Base-by-base conservation (phyloP, 164 flowering plant species). In the Paratinospora sagittata region DNA sequence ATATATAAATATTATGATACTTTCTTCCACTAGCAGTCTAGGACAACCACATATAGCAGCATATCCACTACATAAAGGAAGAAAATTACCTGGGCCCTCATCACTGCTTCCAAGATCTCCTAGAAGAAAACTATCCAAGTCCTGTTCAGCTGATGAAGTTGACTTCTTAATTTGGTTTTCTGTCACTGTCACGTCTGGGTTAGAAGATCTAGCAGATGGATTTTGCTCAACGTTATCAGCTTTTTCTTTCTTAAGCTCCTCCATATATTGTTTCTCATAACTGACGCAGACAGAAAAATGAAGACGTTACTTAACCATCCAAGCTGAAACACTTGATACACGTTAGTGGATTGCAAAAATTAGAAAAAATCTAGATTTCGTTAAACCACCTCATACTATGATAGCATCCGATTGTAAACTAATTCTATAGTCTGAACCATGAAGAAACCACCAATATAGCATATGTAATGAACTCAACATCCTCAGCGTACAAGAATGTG, bases 61-160 rank as follows among this genome's bases (percentile, higher is more conserved):
- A 5, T 7, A 13, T 3, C 58, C n/a, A 52, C 58, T 16, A 14
- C n/a, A 52, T 16, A 49, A 52, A 52, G 58, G 16, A 52, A 6
- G 58, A 10, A 52, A 52, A 91, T 96, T 82, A 89, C 99, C 97
- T 84, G 83, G 84, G 19, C 86, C 94, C 47, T 85, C 98, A 70
- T 95, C 99, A 80, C 91, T 83, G 78, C 92, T 97, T 52, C 91
- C 98, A 72, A 85, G 86, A 81, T 90, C 99, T 49, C 99, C 99
- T 73, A 95, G 76, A 36, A 95, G 96, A 83, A 92, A 95, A 7
- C 83, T 82, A 81, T 95, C 99, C 88, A 95, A 84, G 79, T 95
- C 99, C 70, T 90, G 94, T 66, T 91, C 98, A 65, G 86, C 72
- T 58, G 86, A 78, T 71, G 89, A 83, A 49, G 78, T 79, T 26